Base-by-base conservation (phyloP, 2,329 filamentous ascomycete species). In the Periconia macrospinosa region DNA sequence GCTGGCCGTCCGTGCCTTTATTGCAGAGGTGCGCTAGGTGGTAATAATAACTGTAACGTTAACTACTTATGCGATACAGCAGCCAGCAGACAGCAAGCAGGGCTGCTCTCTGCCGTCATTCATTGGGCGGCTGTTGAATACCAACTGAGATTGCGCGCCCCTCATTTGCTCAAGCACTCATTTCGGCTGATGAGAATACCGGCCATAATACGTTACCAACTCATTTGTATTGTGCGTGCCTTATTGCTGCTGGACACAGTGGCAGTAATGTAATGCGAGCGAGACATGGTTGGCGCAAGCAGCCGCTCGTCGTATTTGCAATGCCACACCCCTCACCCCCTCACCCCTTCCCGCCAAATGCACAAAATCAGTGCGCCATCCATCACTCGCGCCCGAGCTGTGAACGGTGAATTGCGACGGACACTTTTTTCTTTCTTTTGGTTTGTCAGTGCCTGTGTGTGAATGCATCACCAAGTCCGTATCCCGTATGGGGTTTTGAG, bases 1-100 rank as follows among this genome's bases (percentile, higher is more conserved):
- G 52, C 57, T 57, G 62, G 42, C 14, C 17, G 41, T n/a, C 41
- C n/a, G 41, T 6, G 41, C 41, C n/a, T n/a, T 11, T 3, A 13
- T n/a, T 42, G 11, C 42, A n/a, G 14, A 15, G n/a, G 18, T 45
- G 42, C 56, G 52, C 58, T 53, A 61, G 54, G 56, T 48, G 45
- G 59, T 56, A 51, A n/a, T 19, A 11, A 42, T n/a, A n/a, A n/a
- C n/a, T n/a, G n/a, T n/a, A n/a, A n/a, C n/a, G n/a, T n/a, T n/a
- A n/a, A n/a, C n/a, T n/a, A n/a, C n/a, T n/a, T n/a, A n/a, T n/a
- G n/a, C n/a, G n/a, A n/a, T n/a, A n/a, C n/a, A n/a, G n/a, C n/a
- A n/a, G n/a, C n/a, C n/a, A n/a, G n/a, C n/a, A n/a, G n/a, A n/a
- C n/a, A n/a, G n/a, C n/a, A n/a, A n/a, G n/a, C n/a, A n/a, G 13